Conservation (phyloP, 1,284 basidiomycete species). For the Ustilago lituana region DNA sequence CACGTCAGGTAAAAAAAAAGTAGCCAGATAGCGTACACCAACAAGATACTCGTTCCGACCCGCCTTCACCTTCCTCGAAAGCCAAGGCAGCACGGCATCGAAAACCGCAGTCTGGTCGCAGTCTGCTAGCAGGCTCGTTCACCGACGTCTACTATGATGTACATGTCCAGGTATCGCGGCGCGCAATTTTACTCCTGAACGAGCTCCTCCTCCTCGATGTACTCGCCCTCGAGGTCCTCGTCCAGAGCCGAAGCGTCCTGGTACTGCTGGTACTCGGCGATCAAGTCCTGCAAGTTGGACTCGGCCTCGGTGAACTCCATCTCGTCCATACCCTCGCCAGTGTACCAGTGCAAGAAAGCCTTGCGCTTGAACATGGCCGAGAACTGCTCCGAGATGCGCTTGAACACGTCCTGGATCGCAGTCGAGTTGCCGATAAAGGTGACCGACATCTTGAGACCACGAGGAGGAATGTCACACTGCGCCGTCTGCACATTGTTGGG, state of each 20-base stretch:
- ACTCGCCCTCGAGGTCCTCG: conserved; percentile 67
- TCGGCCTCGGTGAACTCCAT: conserved; percentile 69
- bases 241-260: conserved; percentile 70
- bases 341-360: conserved; percentile 69
- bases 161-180: conserved; percentile 1
- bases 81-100: too few relatives aligned
- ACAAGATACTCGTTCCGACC: neutral
- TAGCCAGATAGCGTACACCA: too few relatives aligned
- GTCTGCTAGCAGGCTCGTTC: too few relatives aligned
- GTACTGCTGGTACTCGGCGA: conserved; percentile 69
- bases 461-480: conserved; percentile 66
- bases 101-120: conserved; percentile 2
- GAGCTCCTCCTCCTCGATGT: conserved; percentile 58
- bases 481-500: conserved; percentile 67
- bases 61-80: neutral
- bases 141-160: neutral
- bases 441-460: conserved; percentile 66
- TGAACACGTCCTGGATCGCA: conserved; percentile 65
- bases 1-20: neutral
- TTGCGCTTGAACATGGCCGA: conserved; percentile 67
- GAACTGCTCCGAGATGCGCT: conserved; percentile 67
- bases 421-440: conserved; percentile 68
- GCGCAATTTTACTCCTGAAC: conserved; percentile 36
- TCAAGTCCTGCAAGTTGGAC: conserved; percentile 66
- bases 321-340: conserved; percentile 68